Percentiles rank a stretch among this genome's conserved stretches.
These are phyloP conservation scores for Mortierella sp. DNA, from an alignment of 371 early-diverging fungal genomes.

Conservation along the genomic window DNA sequence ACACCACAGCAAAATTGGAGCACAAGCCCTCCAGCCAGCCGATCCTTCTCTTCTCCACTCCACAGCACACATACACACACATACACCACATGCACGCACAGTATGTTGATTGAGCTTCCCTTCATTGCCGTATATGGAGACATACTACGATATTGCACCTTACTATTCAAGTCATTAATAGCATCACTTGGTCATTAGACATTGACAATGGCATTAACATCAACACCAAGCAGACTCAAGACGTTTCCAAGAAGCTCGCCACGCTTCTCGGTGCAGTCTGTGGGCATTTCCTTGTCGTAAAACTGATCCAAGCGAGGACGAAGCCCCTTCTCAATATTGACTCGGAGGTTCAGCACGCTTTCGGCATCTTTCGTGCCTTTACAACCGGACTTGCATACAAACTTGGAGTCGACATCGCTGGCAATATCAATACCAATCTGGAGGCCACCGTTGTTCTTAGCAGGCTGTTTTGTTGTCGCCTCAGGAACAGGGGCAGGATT, in stretches of 20 bases:
- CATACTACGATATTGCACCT: too few relatives aligned
- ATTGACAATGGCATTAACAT: constrained; percentile 11
- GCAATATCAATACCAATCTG: constrained; percentile 19
- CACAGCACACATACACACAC: too few relatives aligned
- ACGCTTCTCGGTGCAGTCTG: constrained; percentile 18
- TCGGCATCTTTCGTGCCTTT: constrained; percentile 30
- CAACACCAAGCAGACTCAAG: constrained; percentile 5
- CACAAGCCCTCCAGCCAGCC: too few relatives aligned
- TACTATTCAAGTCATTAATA: too few relatives aligned
- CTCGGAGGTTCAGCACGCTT: constrained; percentile 21
- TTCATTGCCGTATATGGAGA: too few relatives aligned
- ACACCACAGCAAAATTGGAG: too few relatives aligned
- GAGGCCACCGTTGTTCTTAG: not conserved
- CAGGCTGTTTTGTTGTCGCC: not conserved
- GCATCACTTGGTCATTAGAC: too few relatives aligned
- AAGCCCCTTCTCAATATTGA: constrained; percentile 20
- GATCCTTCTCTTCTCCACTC: too few relatives aligned
- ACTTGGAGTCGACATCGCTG: constrained; percentile 19
- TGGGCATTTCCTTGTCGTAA: constrained; percentile 19
- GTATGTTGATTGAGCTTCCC: too few relatives aligned
- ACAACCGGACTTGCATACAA: constrained; percentile 43
- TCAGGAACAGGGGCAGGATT: not conserved
- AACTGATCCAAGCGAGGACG: constrained; percentile 19
- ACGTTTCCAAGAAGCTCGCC: constrained; percentile 7
- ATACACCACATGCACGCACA: too few relatives aligned